phyloP scores from a whole-genome alignment of 345 rosid species.

The Heritiera littoralis region DNA sequence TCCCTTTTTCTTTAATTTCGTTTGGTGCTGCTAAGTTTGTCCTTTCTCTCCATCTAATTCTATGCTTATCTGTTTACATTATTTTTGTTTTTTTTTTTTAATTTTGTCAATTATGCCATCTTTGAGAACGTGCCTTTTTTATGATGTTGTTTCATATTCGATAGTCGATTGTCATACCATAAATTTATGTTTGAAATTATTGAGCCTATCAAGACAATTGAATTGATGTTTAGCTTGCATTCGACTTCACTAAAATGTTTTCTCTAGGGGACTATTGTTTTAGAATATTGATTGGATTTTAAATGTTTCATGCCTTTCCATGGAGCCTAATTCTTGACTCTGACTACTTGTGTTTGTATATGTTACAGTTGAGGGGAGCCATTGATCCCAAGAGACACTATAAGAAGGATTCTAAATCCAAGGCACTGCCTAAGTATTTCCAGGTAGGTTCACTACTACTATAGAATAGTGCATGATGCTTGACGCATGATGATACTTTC shows the following conservation, averaged over 20 bases:
- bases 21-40: not conserved
- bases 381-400: conserved; percentile 70
- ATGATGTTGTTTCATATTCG: not conserved
- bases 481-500: too few relatives aligned
- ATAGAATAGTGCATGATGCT: too few relatives aligned
- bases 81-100: too few relatives aligned
- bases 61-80: not conserved
- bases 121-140: not conserved
- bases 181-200: not conserved
- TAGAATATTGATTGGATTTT: not conserved
- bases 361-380: conserved; percentile 67
- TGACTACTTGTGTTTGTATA: not conserved
- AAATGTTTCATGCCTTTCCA: not conserved
- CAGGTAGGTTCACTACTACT: too few relatives aligned
- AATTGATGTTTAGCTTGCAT: not conserved
- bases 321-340: conserved; percentile 1
- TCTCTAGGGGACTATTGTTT: not conserved
- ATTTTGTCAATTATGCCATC: not conserved
- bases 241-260: not conserved
- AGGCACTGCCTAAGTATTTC: not conserved
- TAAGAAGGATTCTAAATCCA: not conserved
- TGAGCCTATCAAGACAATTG: not conserved
- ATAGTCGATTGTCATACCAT: not conserved
- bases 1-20: not conserved
- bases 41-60: not conserved